Conservation (phyloP, 2,329 filamentous ascomycete genomes). For the Arthroderma uncinatum region DNA sequence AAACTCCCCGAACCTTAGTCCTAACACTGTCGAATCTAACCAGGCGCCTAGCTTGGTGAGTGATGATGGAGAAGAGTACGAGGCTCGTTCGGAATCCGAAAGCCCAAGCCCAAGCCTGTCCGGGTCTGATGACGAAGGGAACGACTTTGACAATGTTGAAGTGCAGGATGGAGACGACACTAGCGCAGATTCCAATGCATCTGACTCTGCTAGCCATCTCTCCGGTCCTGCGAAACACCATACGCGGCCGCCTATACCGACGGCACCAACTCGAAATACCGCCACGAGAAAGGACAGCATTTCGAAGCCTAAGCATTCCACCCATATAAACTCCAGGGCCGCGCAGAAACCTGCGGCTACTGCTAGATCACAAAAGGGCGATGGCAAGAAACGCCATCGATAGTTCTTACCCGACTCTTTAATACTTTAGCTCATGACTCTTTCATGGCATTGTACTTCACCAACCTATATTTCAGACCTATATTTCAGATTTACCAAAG, state of each 20-base stretch:
- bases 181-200: constrained; percentile 21
- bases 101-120: constrained; percentile 43
- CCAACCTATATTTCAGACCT: neutral
- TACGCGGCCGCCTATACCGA: constrained; percentile 21
- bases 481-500: neutral
- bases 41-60: constrained; percentile 69
- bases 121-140: constrained; percentile 45
- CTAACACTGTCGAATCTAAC: constrained; percentile 59
- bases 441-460: too few species aligned
- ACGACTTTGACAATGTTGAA: constrained; percentile 35
- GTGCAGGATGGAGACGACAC: constrained; percentile 37
- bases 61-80: constrained; percentile 63
- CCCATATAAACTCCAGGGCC: neutral
- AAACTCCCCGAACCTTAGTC: constrained; percentile 49
- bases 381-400: neutral
- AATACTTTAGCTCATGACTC: neutral
- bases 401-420: neutral
- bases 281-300: constrained; percentile 22
- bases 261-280: constrained; percentile 22
- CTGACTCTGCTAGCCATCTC: constrained; percentile 24
- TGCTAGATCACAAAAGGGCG: neutral
- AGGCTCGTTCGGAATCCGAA: constrained; percentile 53
- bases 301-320: constrained; percentile 18
- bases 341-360: neutral
- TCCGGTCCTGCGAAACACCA: constrained; percentile 24